These are phyloP conservation scores for Viridothelium virens DNA, from an alignment of 495 filamentous ascomycete species.

Conservation along the genomic window DNA sequence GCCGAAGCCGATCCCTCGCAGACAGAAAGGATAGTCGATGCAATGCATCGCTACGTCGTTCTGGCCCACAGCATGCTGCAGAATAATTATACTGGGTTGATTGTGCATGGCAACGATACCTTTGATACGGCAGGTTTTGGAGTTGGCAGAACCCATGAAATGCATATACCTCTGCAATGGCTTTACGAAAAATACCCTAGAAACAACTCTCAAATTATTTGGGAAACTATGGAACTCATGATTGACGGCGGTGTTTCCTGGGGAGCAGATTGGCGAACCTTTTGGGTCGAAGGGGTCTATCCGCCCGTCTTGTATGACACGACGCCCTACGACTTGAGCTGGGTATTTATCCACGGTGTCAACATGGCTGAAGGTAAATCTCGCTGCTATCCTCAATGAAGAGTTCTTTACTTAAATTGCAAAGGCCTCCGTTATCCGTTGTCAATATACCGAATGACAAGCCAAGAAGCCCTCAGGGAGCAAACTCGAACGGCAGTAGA, in stretches of 20 bases:
- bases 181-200: conserved; percentile 43
- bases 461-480: background rate
- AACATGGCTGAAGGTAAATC: conserved; percentile 40
- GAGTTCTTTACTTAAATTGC: background rate
- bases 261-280: conserved; percentile 24
- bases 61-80: conserved; percentile 44
- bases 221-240: conserved; percentile 43
- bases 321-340: conserved; percentile 6
- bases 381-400: background rate
- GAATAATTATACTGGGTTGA: conserved; percentile 44
- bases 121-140: conserved; percentile 38
- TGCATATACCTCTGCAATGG: conserved; percentile 49
- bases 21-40: conserved; percentile 32
- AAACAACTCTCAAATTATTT: conserved; percentile 31
- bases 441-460: conserved; percentile 1
- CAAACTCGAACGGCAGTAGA: conserved; percentile 1
- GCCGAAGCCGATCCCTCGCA: conserved; percentile 37
- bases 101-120: conserved; percentile 39
- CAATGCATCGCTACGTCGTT: conserved; percentile 35
- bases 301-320: conserved; percentile 3
- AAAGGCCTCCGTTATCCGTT: conserved; percentile 5
- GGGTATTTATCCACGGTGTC: conserved; percentile 40
- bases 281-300: conserved; percentile 7
- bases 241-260: conserved; percentile 38
- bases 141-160: conserved; percentile 43